phyloP scores from a whole-genome alignment of 805 yeast genomes.

The Teunomyces tritomae region DNA sequence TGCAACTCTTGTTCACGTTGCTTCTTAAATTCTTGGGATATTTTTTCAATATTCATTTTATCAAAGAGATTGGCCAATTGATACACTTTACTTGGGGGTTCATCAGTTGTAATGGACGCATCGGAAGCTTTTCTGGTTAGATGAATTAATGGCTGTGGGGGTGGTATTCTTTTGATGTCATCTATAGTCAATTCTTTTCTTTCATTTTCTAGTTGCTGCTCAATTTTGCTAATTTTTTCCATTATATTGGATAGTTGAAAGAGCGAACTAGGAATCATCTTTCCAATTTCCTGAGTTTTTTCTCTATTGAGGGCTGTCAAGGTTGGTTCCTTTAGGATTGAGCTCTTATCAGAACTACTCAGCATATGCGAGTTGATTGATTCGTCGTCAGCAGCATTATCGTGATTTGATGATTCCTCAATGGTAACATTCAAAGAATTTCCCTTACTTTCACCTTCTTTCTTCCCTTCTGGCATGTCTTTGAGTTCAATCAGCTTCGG shows the following conservation, averaged over 20 bases:
- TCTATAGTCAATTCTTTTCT: constrained; percentile 8
- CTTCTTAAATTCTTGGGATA: constrained; percentile 80
- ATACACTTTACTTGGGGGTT: constrained; percentile 43
- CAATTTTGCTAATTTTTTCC: constrained; percentile 13
- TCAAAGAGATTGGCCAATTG: constrained; percentile 67
- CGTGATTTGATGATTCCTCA: background rate
- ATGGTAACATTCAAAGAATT: background rate
- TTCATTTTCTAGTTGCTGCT: constrained; percentile 14
- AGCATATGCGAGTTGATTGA: background rate
- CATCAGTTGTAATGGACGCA: background rate
- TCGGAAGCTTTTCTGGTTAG: constrained; percentile 9
- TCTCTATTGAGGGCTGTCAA: constrained; percentile 7
- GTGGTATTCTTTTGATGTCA: constrained; percentile 10
- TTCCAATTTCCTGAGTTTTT: constrained; percentile 11
- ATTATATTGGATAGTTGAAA: constrained; percentile 19
- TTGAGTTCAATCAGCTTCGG: constrained; percentile 5
- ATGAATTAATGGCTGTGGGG: constrained; percentile 14
- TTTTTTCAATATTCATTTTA: constrained; percentile 72
- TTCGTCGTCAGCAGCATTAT: constrained; percentile 4
- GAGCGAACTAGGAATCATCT: constrained; percentile 21
- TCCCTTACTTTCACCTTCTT: background rate
- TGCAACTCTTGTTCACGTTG: constrained; percentile 78
- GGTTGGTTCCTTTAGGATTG: background rate
- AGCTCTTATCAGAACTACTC: background rate
- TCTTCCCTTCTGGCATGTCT: background rate